Evolutionary conservation across 495 filamentous ascomycete species (phyloP), one percentile per base, ranked within the genome.

Genomic region (Aspergillus kassunensis): DNA sequence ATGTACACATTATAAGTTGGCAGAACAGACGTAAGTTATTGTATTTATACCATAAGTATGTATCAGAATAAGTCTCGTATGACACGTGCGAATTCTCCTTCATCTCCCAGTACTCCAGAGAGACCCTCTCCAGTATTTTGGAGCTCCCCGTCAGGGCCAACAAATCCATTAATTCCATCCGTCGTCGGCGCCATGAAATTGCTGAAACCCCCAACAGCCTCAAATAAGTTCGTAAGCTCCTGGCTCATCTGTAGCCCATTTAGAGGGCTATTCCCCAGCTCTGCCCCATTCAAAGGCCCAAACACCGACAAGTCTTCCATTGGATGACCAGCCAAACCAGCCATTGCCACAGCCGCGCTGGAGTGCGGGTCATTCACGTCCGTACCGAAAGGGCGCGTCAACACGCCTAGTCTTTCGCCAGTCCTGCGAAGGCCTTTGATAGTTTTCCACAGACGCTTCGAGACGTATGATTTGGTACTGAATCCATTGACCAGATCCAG

Each of bases 401-500:
- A 61, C n/a, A 96, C 76, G 0, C 91, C 91, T 0, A 96, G 73
- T 55, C 83, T 83, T 15, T 89, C 86, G 0, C 85, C 91, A 25
- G 91, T 82, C 51, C 86, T 88, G 44, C 90, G 88, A 9, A 96
- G 76, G 0, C 84, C 83, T 40, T 83, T 80, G 62, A 95, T 86
- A 1, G 86, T 90, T 56, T 83, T 83, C 90, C 90, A 95, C 8
- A 95, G 69, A 11, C 89, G 76, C 54, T 89, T 87, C 42, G 84
- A 85, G 3, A 91, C 85, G 66, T 82, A 90, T 1, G 84, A 88
- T 54, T 83, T 83, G n/a, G 81, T 83, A 36, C 84, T 88, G 64
- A 95, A 83, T 20, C 85, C 85, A 52, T 88, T 88, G 52, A 95
- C 80, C 12, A 95, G 72, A 36, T 95, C 87, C 0, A 95, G 78